Evolutionary conservation across 805 yeast genomes (phyloP).

Genomic region (Blastobotrys terrestris): DNA sequence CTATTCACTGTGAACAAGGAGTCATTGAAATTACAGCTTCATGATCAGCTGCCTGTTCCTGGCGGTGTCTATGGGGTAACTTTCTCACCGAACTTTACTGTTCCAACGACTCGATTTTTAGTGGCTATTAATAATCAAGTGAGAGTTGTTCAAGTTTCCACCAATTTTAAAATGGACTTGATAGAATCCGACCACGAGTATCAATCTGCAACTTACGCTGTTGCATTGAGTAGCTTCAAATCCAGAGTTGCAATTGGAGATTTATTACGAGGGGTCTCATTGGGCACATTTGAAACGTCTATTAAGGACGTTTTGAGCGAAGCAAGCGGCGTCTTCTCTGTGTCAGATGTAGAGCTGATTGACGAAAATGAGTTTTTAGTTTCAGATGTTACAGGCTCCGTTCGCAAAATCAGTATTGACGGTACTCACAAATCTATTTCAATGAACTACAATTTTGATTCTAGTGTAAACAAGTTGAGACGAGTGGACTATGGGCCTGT

Average conservation of each 20-base stretch:
- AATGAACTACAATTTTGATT: background rate
- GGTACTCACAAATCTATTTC: background rate
- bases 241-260: background rate
- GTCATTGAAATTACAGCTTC: background rate
- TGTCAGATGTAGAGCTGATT: background rate
- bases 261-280: background rate
- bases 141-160: background rate
- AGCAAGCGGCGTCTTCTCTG: background rate
- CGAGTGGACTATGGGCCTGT: background rate
- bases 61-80: background rate
- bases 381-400: background rate
- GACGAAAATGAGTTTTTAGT: background rate
- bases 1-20: constrained; percentile 2
- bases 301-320: background rate
- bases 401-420: background rate
- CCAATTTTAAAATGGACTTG: background rate
- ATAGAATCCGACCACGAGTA: background rate
- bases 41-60: background rate
- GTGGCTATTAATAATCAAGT: background rate
- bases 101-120: background rate
- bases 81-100: background rate
- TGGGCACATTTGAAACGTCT: background rate
- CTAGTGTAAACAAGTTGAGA: background rate
- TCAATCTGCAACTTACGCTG: background rate
- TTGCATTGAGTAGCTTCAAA: background rate